phyloP scores from a whole-genome alignment of 192 early-diverging fungal species.

The Glomus cerebriforme region DNA sequence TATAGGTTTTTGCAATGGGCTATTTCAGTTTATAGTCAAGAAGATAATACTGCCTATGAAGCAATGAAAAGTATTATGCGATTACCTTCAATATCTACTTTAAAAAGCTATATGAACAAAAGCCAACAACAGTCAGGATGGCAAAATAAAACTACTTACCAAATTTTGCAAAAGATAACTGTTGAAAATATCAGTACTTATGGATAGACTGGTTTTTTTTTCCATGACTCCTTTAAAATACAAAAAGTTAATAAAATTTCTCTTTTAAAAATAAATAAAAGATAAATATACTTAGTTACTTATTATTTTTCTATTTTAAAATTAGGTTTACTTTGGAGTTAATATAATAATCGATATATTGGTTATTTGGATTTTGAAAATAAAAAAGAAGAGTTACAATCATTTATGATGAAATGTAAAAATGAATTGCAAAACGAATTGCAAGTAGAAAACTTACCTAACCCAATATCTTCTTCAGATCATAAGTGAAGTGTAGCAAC shows the following conservation, averaged over 20 bases:
- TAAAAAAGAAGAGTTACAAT: background rate
- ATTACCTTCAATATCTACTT: no score
- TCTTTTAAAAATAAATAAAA: background rate
- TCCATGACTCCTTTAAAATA: background rate
- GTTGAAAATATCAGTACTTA: background rate
- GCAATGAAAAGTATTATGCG: no score
- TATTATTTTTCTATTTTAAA: background rate
- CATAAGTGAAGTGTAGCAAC: background rate
- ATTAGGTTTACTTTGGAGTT: background rate
- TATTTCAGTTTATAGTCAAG: background rate
- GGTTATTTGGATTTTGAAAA: background rate
- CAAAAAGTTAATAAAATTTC: background rate
- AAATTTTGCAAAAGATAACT: background rate
- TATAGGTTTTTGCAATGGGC: background rate
- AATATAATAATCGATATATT: background rate
- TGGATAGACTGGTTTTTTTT: background rate
- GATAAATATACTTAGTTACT: no score
- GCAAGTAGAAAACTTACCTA: background rate
- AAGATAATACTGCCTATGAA: background rate
- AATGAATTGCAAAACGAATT: background rate
- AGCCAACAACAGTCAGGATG: no score
- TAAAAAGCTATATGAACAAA: no score
- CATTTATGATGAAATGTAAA: background rate
- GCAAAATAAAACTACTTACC: background rate
- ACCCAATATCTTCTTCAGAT: background rate